Percentiles rank a stretch among this genome's conserved stretches.
These are phyloP conservation scores for Rubus idaeus DNA, from an alignment of 306 rosid species.

Conservation along the genomic window DNA sequence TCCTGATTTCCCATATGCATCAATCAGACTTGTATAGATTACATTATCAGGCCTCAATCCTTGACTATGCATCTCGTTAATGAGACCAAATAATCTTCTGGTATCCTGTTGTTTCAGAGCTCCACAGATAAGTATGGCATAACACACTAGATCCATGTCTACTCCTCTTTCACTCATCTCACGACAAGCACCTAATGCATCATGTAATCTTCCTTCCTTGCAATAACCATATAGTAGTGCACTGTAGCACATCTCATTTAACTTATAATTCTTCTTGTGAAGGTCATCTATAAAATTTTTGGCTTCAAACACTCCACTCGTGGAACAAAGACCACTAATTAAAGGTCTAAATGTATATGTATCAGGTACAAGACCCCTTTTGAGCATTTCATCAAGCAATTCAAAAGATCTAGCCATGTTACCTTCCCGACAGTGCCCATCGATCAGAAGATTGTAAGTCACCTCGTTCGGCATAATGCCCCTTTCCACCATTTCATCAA, in stretches of 20 bases:
- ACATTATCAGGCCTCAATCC: slow-evolving; percentile 73
- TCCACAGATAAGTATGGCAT: slow-evolving; percentile 68
- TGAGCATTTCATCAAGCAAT: slow-evolving; percentile 70
- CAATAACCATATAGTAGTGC: slow-evolving; percentile 84
- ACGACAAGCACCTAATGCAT: slow-evolving; percentile 64
- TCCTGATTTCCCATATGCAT: slow-evolving; percentile 69
- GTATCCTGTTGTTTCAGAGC: slow-evolving; percentile 59
- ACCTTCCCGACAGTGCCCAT: slow-evolving; percentile 66
- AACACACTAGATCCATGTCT: slow-evolving; percentile 81
- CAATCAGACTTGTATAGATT: slow-evolving; percentile 83
- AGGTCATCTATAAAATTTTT: slow-evolving; percentile 69
- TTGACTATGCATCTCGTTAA: slow-evolving; percentile 62
- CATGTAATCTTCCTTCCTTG: slow-evolving; percentile 70
- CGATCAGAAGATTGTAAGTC: slow-evolving; percentile 88
- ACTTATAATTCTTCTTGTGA: slow-evolving; percentile 48
- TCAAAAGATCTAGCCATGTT: slow-evolving; percentile 70
- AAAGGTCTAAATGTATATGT: slow-evolving; percentile 80
- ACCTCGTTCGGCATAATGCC: slow-evolving; percentile 80
- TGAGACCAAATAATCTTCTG: slow-evolving; percentile 47
- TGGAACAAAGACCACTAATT: slow-evolving; percentile 75
- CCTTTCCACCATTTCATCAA: slow-evolving; percentile 58
- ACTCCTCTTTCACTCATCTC: slow-evolving; percentile 79
- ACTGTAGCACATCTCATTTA: slow-evolving; percentile 84
- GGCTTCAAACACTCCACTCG: slow-evolving; percentile 75
- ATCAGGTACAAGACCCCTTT: slow-evolving; percentile 71